Evolutionary conservation across 2,329 filamentous ascomycete genomes (phyloP).

Genomic region (Beauveria brongniartii): DNA sequence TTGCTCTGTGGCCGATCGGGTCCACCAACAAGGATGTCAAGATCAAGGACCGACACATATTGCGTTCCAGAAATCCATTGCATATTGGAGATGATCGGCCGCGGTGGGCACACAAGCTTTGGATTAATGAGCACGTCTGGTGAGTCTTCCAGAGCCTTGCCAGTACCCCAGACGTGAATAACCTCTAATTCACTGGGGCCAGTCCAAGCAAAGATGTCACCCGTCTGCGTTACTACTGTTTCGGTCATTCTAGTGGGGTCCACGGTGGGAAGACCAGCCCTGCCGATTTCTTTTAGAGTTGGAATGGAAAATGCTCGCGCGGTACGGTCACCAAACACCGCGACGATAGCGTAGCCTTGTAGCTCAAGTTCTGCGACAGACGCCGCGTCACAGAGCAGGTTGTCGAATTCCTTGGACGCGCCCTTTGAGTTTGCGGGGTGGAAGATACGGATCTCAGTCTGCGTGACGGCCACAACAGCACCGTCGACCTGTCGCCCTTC

Average conservation of each 20-base stretch:
- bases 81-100: slow-evolving; percentile 88
- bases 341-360: slow-evolving; percentile 70
- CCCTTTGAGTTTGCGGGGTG: slow-evolving; percentile 78
- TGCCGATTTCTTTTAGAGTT: slow-evolving; percentile 73
- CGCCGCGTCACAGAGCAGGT: slow-evolving; percentile 73
- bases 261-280: slow-evolving; percentile 57
- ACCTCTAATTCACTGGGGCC: slow-evolving; percentile 80
- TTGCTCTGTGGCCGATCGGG: slow-evolving; percentile 82
- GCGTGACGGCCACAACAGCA: slow-evolving; percentile 60
- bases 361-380: slow-evolving; percentile 66
- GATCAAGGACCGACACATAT: slow-evolving; percentile 75
- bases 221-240: slow-evolving; percentile 64
- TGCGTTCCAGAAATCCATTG: slow-evolving; percentile 97
- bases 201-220: slow-evolving; percentile 80
- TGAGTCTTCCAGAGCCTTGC: slow-evolving; percentile 51
- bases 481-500: slow-evolving; percentile 71
- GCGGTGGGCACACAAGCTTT: slow-evolving; percentile 61
- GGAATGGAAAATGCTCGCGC: slow-evolving; percentile 82
- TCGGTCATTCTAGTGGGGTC: slow-evolving; percentile 66
- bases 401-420: slow-evolving; percentile 85
- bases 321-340: slow-evolving; percentile 75
- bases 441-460: slow-evolving; percentile 79
- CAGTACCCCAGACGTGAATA: slow-evolving; percentile 77
- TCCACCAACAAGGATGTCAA: slow-evolving; percentile 85
- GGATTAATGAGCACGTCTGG: slow-evolving; percentile 76